These are phyloP conservation scores for Taiozyma onychis DNA, from an alignment of 1,139 yeast species.

Conservation along the genomic window DNA sequence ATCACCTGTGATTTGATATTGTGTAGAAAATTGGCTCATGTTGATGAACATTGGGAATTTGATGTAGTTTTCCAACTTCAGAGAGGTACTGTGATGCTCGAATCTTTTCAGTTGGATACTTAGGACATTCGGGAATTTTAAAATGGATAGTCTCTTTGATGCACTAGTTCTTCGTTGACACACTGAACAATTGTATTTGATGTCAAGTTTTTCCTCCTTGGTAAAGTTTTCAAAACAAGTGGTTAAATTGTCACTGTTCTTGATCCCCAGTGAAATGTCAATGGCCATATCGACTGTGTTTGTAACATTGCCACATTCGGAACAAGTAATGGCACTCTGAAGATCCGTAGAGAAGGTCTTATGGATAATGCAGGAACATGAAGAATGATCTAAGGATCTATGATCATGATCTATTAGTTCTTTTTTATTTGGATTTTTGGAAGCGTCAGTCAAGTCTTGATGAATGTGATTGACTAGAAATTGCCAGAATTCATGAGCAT, in stretches of 20 bases:
- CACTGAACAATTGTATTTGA: constrained; percentile 59
- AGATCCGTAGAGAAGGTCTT: constrained; percentile 70
- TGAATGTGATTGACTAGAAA: constrained; percentile 83
- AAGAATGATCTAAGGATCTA: constrained; percentile 7
- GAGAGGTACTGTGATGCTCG: constrained; percentile 58
- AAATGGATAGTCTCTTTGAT: constrained; percentile 62
- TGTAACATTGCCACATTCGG: constrained; percentile 58
- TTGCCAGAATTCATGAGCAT: constrained; percentile 97
- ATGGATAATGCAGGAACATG: constrained; percentile 77
- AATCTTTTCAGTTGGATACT: constrained; percentile 84
- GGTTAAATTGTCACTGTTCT: constrained; percentile 35
- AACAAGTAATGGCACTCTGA: constrained; percentile 70
- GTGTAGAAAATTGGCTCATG: constrained; percentile 53
- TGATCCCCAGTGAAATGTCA: constrained; percentile 78
- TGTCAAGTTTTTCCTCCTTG: constrained; percentile 67
- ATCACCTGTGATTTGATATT: constrained; percentile 18
- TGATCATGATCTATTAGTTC: background rate
- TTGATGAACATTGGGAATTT: constrained; percentile 68
- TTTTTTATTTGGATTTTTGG: constrained; percentile 1
- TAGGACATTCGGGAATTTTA: constrained; percentile 68
- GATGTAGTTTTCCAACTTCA: constrained; percentile 74
- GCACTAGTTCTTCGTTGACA: constrained; percentile 64
- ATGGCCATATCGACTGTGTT: constrained; percentile 82
- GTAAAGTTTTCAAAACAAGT: constrained; percentile 78
- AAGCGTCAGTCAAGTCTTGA: constrained; percentile 30